Conservation (phyloP, 345 rosid genomes). For the Sisymbrium altissimum region DNA sequence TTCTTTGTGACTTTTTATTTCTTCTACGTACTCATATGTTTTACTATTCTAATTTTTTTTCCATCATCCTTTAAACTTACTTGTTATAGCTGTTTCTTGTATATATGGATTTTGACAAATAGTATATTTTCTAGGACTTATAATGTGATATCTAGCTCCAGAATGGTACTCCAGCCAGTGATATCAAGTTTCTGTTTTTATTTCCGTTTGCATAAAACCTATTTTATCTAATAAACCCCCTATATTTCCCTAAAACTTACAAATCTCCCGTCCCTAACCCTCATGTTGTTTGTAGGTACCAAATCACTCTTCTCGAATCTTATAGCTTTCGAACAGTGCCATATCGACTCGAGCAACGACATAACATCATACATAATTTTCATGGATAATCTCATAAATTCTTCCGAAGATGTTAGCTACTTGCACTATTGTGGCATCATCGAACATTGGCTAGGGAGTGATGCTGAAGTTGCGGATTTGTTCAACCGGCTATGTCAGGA, state of each 20-base stretch:
- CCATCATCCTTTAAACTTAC: not conserved
- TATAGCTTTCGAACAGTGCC: constrained; percentile 80
- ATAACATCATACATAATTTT: constrained; percentile 74
- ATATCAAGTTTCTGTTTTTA: not conserved
- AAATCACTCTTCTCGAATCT: constrained; percentile 80
- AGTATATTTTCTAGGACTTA: not conserved
- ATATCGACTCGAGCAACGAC: constrained; percentile 65
- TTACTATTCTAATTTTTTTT: no score
- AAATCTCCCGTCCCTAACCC: no score
- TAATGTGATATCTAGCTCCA: not conserved
- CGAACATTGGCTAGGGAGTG: constrained; percentile 86
- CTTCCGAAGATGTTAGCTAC: constrained; percentile 66
- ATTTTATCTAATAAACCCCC: not conserved
- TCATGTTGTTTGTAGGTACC: constrained; percentile 34
- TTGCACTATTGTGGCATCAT: constrained; percentile 70
- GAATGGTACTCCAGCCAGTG: not conserved
- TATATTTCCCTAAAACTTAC: not conserved
- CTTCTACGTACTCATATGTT: no score
- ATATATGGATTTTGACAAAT: not conserved
- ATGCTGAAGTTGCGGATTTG: constrained; percentile 73
- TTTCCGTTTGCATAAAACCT: not conserved
- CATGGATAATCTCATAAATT: constrained; percentile 92
- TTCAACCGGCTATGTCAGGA: constrained; percentile 75
- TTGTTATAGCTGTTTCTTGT: not conserved
- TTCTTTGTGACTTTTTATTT: no score